Evolutionary conservation across 1,284 basidiomycete genomes (phyloP), one percentile per base, ranked within the genome.

Genomic region (Coriolopsis trogii): DNA sequence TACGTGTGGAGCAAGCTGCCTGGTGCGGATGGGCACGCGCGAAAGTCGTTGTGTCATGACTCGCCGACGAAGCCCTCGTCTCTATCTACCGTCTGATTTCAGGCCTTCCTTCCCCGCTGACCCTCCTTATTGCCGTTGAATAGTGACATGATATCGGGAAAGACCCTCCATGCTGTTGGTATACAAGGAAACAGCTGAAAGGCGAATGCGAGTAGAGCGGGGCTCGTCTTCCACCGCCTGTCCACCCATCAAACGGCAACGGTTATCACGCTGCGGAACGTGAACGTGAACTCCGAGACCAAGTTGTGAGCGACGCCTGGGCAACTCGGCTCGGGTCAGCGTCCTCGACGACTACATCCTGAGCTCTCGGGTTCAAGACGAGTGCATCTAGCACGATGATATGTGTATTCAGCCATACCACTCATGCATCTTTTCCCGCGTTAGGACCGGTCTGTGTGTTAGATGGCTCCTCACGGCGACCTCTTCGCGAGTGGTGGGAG

Each of bases 311-410:
- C 91, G 13, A 97, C 98, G 95, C 63, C 67, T 1, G 93, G 93
- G 0, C 93, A n/a, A 94, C 66, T 78, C 86, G 49, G 86, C 82
- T 1, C 89, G 96, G 64, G 78, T 97, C n/a, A 89, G 91, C 0
- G 82, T 84, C 3, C 72, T 98, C 28, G 79, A 89, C 64, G 81
- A 87, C 34, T 93, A 95, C 60, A 77, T 95, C 25, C 73, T 98
- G 30, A 88, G 81, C n/a, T 92, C 89, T 0, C 95, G 94, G 0
- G 95, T 93, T 63, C 84, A 85, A 15, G 93, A 95, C 65, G 95
- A 95, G 1, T 89, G 88, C 54, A 96, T 98, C 62, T 93, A 91
- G 79, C 92, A 96, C 68, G 93, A 95, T 63, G 95, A 98, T 66
- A 94, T 98, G 1, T 82, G 95, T 6, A 73, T 95, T 7, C 85